Evolutionary conservation across 2,329 filamentous ascomycete genomes (phyloP).

Genomic region (Phyllosticta citrichinensis): DNA sequence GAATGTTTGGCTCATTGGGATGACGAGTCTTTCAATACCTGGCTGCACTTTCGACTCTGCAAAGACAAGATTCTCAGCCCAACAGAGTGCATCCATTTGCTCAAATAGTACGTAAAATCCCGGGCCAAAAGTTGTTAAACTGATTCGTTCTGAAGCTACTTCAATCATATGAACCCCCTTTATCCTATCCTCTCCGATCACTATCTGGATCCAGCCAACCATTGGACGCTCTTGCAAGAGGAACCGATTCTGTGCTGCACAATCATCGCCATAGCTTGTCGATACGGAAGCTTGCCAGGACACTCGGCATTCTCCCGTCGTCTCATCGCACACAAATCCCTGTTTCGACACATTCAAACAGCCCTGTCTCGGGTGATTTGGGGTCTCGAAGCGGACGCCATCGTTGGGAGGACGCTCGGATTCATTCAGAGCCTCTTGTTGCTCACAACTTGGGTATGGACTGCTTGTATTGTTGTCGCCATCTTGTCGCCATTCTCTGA

Average conservation of each 20-base stretch:
- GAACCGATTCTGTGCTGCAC: constrained; percentile 5
- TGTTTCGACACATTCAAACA: constrained; percentile 2
- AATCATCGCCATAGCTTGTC: background rate
- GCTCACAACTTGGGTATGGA: background rate
- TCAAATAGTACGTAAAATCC: background rate
- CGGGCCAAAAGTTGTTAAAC: background rate
- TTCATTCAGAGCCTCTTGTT: constrained; percentile 5
- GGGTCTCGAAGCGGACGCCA: constrained; percentile 3
- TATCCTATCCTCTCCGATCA: constrained; percentile 4
- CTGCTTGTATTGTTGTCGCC: no score
- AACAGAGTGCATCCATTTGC: constrained; percentile 1
- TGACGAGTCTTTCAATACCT: background rate
- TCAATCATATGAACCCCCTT: constrained; percentile 1
- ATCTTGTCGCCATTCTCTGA: background rate
- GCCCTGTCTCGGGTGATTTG: background rate
- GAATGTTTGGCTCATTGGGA: background rate
- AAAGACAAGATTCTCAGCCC: constrained; percentile 4
- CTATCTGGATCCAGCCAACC: constrained; percentile 3
- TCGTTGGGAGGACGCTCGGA: background rate
- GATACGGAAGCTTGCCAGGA: constrained; percentile 3
- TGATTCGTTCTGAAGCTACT: background rate
- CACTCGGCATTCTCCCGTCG: background rate
- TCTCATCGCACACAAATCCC: background rate
- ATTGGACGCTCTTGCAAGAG: constrained; percentile 1
- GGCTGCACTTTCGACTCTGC: constrained; percentile 5